Conservation (phyloP, 116 monocot species). For the Iris pallida region DNA sequence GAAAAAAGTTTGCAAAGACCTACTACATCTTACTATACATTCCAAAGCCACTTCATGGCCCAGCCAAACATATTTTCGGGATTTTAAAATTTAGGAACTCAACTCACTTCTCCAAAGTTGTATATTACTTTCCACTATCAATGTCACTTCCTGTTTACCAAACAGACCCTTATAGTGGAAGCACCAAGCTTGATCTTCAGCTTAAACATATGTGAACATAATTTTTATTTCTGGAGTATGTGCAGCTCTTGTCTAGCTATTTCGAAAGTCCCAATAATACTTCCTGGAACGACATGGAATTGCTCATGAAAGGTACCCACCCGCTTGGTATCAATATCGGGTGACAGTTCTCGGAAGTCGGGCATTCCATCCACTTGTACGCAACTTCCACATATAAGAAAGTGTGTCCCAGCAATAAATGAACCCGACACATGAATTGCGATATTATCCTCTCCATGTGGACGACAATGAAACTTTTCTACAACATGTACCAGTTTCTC, state of each 20-base stretch:
- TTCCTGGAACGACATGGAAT: constrained; percentile 68
- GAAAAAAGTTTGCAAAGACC: too few species aligned
- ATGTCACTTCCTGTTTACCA: too few species aligned
- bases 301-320: constrained; percentile 77
- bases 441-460: constrained; percentile 41
- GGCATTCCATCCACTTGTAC: constrained; percentile 85
- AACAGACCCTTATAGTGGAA: too few species aligned
- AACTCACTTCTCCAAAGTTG: too few species aligned
- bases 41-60: too few species aligned
- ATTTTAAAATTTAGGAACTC: too few species aligned
- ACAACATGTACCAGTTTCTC: constrained; percentile 90
- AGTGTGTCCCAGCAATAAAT: constrained; percentile 73
- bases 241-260: constrained; percentile 71
- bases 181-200: too few species aligned
- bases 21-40: too few species aligned
- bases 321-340: constrained; percentile 47
- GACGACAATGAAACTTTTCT: constrained; percentile 84
- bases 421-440: constrained; percentile 79
- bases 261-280: constrained; percentile 48
- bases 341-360: constrained; percentile 42
- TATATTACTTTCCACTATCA: too few species aligned
- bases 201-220: too few species aligned
- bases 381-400: constrained; percentile 80
- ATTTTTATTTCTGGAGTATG: constrained; percentile 31
- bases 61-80: too few species aligned